A percentile compares a stretch with the other conserved stretches of the same genome.
phyloP scores from a whole-genome alignment of 2,329 filamentous ascomycete species.

The Blastomyces emzantsi region DNA sequence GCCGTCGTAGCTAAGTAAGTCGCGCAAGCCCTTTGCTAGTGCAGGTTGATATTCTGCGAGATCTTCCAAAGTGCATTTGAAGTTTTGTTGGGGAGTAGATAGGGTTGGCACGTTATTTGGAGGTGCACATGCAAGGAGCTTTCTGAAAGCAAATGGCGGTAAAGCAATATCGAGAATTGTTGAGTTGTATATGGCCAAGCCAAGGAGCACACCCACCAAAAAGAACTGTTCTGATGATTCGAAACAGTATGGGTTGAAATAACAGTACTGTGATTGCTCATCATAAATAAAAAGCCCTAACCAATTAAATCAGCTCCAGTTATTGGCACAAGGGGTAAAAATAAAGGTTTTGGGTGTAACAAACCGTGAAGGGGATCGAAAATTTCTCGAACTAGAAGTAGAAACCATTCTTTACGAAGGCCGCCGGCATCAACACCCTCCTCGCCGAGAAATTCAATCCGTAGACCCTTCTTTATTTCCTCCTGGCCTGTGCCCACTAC shows the following conservation, averaged over 20 bases:
- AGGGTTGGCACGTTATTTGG: conserved; percentile 46
- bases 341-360: conserved; percentile 23
- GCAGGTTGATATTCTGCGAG: conserved; percentile 71
- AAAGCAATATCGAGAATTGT: conserved; percentile 84
- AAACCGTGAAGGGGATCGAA: conserved; percentile 83
- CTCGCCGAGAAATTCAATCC: conserved; percentile 78
- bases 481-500: conserved; percentile 71
- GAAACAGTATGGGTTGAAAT: conserved; percentile 85
- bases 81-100: conserved; percentile 47
- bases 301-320: background rate
- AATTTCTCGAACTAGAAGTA: conserved; percentile 76
- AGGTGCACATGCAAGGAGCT: conserved; percentile 71
- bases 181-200: conserved; percentile 88
- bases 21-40: conserved; percentile 64
- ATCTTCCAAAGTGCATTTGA: conserved; percentile 71
- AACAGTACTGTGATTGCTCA: conserved; percentile 81
- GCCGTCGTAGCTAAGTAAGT: conserved; percentile 73
- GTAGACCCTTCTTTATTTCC: conserved; percentile 82
- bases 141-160: conserved; percentile 82
- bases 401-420: conserved; percentile 88
- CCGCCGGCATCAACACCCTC: conserved; percentile 88
- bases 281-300: conserved; percentile 86
- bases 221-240: conserved; percentile 91
- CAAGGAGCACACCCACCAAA: conserved; percentile 76
- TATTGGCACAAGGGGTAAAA: background rate